Percentiles rank a stretch among this genome's conserved stretches.
These are phyloP conservation scores for Naumovozyma castellii DNA, from an alignment of 805 yeast genomes.

Conservation along the genomic window DNA sequence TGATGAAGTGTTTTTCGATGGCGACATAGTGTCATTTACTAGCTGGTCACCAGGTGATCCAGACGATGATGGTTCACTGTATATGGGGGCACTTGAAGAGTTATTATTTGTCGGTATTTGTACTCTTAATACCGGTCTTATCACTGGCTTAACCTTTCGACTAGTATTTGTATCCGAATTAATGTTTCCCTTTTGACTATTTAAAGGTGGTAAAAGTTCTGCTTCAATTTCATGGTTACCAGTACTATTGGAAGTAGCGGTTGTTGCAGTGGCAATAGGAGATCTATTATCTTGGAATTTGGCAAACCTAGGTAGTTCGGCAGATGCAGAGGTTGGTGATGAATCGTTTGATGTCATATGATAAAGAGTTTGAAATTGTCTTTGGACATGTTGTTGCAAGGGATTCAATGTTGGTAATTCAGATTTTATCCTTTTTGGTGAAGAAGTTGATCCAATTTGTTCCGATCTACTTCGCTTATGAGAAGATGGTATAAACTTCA, in stretches of 20 bases:
- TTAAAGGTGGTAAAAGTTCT: conserved; percentile 1
- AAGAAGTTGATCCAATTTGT: not conserved
- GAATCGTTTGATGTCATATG: conserved; percentile 8
- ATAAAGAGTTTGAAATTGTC: conserved; percentile 20
- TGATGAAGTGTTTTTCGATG: not conserved
- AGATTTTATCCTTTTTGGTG: not conserved
- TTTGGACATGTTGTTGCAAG: conserved; percentile 21
- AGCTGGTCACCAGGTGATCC: conserved; percentile 8
- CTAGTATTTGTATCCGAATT: conserved; percentile 4
- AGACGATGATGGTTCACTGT: conserved; percentile 31
- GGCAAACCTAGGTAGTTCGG: not conserved
- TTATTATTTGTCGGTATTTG: conserved; percentile 48
- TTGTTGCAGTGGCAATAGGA: not conserved
- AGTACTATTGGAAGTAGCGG: not conserved
- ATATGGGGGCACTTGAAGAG: conserved; percentile 21
- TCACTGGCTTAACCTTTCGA: too few species aligned
- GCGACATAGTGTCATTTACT: not conserved
- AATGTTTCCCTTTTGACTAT: conserved; percentile 1
- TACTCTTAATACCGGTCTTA: conserved; percentile 53
- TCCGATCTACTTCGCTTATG: conserved; percentile 1
- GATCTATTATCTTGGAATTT: not conserved
- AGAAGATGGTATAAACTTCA: too few species aligned
- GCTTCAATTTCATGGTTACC: conserved; percentile 1
- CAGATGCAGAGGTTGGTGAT: not conserved
- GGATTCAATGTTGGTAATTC: conserved; percentile 14